Evolutionary conservation across 345 rosid genomes (phyloP).

Genomic region (Brassica nigra): DNA sequence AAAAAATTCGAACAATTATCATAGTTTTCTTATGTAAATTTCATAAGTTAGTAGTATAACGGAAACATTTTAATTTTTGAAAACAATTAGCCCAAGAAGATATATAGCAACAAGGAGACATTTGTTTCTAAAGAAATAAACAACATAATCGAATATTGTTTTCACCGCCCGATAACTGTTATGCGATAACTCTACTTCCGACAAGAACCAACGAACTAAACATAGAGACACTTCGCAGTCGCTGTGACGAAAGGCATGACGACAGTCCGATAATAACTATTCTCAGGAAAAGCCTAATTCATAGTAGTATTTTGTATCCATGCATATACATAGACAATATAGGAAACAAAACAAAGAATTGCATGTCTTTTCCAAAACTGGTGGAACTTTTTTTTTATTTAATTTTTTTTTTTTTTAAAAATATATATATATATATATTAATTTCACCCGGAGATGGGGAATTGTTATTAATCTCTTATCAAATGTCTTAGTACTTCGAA

Average conservation of each 20-base stretch:
- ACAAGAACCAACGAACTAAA: slow-evolving; percentile 1
- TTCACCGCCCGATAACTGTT: background rate
- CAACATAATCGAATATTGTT: background rate
- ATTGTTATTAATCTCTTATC: background rate
- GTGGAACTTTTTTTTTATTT: background rate
- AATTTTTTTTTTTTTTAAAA: too few species aligned
- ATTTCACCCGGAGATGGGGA: background rate
- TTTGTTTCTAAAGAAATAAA: background rate
- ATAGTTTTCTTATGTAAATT: too few species aligned
- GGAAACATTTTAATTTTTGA: too few species aligned
- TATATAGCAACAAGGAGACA: background rate
- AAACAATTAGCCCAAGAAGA: background rate
- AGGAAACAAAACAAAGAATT: background rate
- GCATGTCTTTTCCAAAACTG: background rate
- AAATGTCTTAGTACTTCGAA: background rate
- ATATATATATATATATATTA: too few species aligned
- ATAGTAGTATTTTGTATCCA: background rate
- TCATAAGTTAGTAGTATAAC: background rate
- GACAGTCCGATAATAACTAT: background rate
- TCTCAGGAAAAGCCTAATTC: background rate
- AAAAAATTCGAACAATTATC: too few species aligned
- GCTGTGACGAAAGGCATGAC: slow-evolving; percentile 38
- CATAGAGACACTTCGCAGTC: background rate
- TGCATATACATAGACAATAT: background rate
- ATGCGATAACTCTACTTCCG: background rate